Evolutionary conservation across 345 rosid genomes (phyloP).

Genomic region (Cardiospermum halicacabum): DNA sequence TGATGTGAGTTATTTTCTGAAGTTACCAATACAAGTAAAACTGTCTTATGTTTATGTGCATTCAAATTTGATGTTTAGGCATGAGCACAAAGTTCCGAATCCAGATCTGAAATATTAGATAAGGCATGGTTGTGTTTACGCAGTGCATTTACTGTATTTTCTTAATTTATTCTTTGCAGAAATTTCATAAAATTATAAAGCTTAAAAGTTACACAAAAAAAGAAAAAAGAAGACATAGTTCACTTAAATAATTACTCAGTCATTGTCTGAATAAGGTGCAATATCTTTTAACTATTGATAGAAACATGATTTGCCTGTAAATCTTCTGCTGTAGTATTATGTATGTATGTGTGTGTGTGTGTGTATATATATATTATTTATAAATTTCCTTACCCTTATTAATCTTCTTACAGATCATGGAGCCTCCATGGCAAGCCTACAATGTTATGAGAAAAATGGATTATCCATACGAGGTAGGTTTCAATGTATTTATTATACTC

Average conservation of each 20-base stretch:
- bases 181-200: neutral
- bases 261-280: neutral
- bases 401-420: slow-evolving; percentile 62
- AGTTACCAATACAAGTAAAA: neutral
- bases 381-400: neutral
- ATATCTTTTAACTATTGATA: neutral
- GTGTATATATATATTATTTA: too few relatives aligned
- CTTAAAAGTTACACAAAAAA: neutral
- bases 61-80: neutral
- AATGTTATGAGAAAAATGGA: slow-evolving; percentile 83
- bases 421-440: slow-evolving; percentile 92
- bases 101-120: neutral
- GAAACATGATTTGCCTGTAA: neutral
- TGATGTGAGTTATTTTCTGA: slow-evolving; percentile 58
- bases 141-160: neutral
- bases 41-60: neutral
- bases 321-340: too few relatives aligned
- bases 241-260: neutral
- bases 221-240: neutral
- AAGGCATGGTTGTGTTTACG: neutral
- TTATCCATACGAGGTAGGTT: slow-evolving; percentile 83
- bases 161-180: neutral
- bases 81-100: neutral
- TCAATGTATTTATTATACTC: neutral
- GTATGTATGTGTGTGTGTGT: too few relatives aligned